Conservation (phyloP, 177 flowering plant species). For the Vitis hybrid region DNA sequence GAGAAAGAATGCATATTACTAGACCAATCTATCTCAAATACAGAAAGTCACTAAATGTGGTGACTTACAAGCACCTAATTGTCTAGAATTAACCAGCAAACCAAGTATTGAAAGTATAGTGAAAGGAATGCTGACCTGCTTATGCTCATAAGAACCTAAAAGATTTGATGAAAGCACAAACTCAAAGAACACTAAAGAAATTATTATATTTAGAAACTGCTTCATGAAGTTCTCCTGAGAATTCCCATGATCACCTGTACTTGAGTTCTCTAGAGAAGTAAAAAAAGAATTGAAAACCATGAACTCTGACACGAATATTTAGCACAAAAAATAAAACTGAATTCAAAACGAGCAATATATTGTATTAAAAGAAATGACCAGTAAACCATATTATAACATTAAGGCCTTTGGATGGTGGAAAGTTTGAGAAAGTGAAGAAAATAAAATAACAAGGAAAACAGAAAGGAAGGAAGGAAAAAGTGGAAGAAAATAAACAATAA, state of each 20-base stretch:
- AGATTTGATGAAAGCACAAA: constrained; percentile 19
- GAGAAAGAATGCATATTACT: neutral
- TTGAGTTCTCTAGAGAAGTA: constrained; percentile 21
- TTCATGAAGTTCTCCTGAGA: constrained; percentile 13
- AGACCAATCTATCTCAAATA: constrained; percentile 2
- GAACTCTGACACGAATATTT: neutral
- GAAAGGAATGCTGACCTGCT: constrained; percentile 18
- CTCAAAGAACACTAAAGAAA: constrained; percentile 16
- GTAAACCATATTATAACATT: too few relatives aligned
- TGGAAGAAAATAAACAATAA: too few relatives aligned
- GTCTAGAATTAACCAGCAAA: neutral
- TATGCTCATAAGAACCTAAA: constrained; percentile 16
- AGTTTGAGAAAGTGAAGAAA: neutral
- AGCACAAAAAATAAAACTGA: neutral
- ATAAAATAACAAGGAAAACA: neutral
- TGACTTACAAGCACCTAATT: neutral
- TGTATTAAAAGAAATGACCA: too few relatives aligned
- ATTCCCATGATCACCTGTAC: constrained; percentile 18
- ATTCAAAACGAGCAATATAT: neutral
- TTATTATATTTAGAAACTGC: constrained; percentile 12
- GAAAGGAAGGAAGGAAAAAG: too few relatives aligned
- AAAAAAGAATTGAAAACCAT: neutral
- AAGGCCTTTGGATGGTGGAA: too few relatives aligned
- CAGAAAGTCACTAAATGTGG: neutral
- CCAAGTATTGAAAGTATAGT: neutral